phyloP scores from a whole-genome alignment of 805 yeast species.

The Suhomyces sp. region DNA sequence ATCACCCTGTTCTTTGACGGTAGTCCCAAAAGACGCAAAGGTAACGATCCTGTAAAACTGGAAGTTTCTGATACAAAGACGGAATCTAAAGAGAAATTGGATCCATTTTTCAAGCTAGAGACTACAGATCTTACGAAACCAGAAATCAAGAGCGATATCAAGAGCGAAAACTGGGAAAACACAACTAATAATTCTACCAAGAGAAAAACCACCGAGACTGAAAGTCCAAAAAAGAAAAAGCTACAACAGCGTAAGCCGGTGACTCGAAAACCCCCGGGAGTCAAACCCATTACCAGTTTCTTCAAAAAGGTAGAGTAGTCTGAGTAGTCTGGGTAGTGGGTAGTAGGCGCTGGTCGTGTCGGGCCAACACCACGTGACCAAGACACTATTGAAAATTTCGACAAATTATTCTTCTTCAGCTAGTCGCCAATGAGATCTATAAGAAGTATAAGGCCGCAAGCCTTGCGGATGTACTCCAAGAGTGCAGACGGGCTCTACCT shows the following conservation, averaged over 20 bases:
- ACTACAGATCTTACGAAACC: background rate
- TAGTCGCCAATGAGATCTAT: constrained; percentile 4
- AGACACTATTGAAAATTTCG: constrained; percentile 2
- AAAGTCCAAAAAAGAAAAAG: background rate
- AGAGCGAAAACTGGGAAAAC: too few relatives aligned
- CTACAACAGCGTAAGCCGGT: constrained; percentile 4
- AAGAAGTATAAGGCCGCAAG: constrained; percentile 8
- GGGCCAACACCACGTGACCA: background rate
- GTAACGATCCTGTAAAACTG: background rate
- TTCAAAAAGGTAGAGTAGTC: background rate
- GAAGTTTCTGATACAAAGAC: background rate
- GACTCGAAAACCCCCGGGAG: background rate
- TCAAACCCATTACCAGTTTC: background rate
- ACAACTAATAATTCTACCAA: too few relatives aligned
- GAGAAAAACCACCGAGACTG: background rate
- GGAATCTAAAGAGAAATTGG: background rate
- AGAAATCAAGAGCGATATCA: background rate
- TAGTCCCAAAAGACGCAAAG: background rate
- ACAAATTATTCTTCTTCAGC: background rate
- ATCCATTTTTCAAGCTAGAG: background rate
- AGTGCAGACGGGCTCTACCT: constrained; percentile 39
- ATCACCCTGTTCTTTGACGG: constrained; percentile 27
- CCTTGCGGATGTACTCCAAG: constrained; percentile 10
- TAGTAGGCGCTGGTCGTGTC: background rate
- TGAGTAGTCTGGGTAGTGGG: background rate